These are phyloP conservation scores for Blastobotrys ciferrii DNA, from an alignment of 1,139 yeast species.

Conservation along the genomic window DNA sequence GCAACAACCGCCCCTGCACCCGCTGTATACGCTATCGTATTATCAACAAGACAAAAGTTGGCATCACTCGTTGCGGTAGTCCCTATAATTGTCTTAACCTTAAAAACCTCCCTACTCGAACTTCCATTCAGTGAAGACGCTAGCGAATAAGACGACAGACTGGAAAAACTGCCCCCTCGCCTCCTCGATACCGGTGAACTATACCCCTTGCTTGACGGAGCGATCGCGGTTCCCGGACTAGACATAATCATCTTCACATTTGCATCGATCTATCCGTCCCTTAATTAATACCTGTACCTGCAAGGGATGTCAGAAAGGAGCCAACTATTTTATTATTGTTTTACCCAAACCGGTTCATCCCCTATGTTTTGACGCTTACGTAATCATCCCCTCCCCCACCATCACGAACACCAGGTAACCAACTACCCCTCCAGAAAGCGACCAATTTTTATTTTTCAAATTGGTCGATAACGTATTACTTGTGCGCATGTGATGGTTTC, in stretches of 20 bases:
- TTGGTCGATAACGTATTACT: no score
- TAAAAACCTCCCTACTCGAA: conserved; percentile 6
- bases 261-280: no score
- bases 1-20: conserved; percentile 68
- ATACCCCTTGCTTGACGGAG: neutral
- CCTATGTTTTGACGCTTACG: no score
- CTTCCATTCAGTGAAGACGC: neutral
- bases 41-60: conserved; percentile 43
- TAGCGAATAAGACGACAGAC: neutral
- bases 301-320: no score
- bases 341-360: no score
- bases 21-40: conserved; percentile 56
- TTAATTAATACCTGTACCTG: no score
- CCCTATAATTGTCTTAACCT: conserved; percentile 38
- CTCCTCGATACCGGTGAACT: neutral
- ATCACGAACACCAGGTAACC: no score
- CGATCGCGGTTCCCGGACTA: neutral
- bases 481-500: no score
- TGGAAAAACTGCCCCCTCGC: conserved; percentile 1
- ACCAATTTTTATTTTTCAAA: no score
- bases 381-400: no score
- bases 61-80: conserved; percentile 42
- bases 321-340: no score
- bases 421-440: no score
- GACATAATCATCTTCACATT: conserved; percentile 1